phyloP scores from a whole-genome alignment of 805 yeast species.

The Lachancea lanzarotensis region DNA sequence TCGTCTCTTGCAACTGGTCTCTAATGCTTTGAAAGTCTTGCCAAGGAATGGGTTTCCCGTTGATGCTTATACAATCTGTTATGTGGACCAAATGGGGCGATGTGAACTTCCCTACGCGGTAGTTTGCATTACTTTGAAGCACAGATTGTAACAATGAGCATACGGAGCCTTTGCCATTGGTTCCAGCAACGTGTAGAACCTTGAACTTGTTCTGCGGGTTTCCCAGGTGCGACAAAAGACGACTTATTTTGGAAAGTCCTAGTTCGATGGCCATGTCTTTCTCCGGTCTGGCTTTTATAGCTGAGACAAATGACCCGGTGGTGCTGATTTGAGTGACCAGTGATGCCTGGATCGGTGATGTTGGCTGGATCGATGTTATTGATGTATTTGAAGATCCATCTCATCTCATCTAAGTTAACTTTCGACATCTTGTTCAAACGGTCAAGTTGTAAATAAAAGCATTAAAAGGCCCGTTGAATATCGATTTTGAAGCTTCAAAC shows the following conservation, averaged over 20 bases:
- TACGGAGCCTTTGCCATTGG: slow-evolving; percentile 94
- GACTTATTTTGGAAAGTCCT: slow-evolving; percentile 47
- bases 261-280: slow-evolving; percentile 46
- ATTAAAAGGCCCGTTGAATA: too few species aligned
- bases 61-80: slow-evolving; percentile 69
- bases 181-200: slow-evolving; percentile 90
- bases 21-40: slow-evolving; percentile 42
- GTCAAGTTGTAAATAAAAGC: too few species aligned
- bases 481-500: too few species aligned
- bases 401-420: too few species aligned
- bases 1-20: slow-evolving; percentile 35
- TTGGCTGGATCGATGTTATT: too few species aligned
- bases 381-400: too few species aligned
- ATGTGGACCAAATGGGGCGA: slow-evolving; percentile 76
- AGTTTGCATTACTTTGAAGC: slow-evolving; percentile 38
- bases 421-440: too few species aligned
- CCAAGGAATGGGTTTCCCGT: slow-evolving; percentile 49
- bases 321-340: too few species aligned
- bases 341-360: too few species aligned
- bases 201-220: slow-evolving; percentile 61
- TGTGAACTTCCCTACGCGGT: slow-evolving; percentile 68
- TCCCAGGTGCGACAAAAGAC: slow-evolving; percentile 46
- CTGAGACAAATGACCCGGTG: too few species aligned
- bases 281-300: neutral
- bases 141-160: slow-evolving; percentile 73